A percentile compares a stretch with the other conserved stretches of the same genome.
Conservation (phyloP, 306 rosid genomes). For the Quercus cerris region DNA sequence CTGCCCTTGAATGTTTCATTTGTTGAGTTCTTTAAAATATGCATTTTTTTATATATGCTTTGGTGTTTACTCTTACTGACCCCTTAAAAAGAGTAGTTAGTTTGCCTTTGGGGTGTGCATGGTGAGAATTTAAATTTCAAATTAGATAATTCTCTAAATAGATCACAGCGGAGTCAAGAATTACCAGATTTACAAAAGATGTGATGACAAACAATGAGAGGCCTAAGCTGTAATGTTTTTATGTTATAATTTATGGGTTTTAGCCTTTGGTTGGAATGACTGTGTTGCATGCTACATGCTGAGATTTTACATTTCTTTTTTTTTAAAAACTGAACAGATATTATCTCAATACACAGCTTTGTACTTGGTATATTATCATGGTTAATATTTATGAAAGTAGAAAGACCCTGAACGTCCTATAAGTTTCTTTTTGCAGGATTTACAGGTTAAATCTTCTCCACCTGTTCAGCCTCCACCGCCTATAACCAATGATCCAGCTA, state of each 20-base stretch:
- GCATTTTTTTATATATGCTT: not conserved
- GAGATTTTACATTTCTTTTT: not conserved
- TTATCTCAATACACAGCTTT: not conserved
- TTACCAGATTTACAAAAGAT: not conserved
- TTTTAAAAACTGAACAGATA: not conserved
- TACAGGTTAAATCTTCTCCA: constrained; percentile 88
- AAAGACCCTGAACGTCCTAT: constrained; percentile 9
- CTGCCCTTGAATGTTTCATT: not conserved
- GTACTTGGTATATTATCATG: not conserved
- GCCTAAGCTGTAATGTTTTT: not conserved
- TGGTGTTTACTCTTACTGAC: not conserved
- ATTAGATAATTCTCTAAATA: not conserved
- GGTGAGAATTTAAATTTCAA: not conserved
- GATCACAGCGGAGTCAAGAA: not conserved
- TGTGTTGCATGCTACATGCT: not conserved
- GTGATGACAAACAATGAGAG: not conserved
- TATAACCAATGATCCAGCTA: constrained; percentile 80
- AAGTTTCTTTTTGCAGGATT: constrained; percentile 54
- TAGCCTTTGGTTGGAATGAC: not conserved
- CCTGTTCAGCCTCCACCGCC: constrained; percentile 64
- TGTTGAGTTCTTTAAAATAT: not conserved
- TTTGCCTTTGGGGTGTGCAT: not conserved
- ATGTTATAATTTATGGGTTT: not conserved
- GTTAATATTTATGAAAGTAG: not conserved
- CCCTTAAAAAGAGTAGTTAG: not conserved